Evolutionary conservation across 768 basidiomycete species (phyloP).

Genomic region (Symmetrospora coprosmae): DNA sequence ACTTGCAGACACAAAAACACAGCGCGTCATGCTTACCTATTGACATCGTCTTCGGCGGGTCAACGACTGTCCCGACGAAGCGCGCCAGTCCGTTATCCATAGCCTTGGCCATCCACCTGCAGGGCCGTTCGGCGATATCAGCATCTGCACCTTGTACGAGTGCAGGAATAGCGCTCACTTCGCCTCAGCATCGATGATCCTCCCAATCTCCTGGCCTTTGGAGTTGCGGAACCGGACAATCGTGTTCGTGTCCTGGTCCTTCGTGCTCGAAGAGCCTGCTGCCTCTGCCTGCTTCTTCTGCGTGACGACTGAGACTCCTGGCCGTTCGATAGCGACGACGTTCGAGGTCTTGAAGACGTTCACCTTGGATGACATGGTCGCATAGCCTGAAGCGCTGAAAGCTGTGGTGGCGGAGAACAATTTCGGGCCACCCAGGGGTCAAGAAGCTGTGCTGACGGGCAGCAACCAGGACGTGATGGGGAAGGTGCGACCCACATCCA

Average conservation of each 20-base stretch:
- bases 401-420: not conserved
- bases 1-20: not conserved
- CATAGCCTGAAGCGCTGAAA: not conserved
- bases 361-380: not conserved
- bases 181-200: slow-evolving; percentile 3
- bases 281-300: slow-evolving; percentile 4
- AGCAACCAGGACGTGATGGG: too few relatives aligned
- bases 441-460: not conserved
- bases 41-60: not conserved
- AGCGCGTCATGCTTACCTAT: not conserved
- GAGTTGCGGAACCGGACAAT: slow-evolving; percentile 15
- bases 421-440: not conserved
- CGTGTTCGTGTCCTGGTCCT: not conserved
- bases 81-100: slow-evolving; percentile 6
- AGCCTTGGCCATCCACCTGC: slow-evolving; percentile 16
- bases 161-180: not conserved
- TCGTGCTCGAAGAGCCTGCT: not conserved
- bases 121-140: not conserved
- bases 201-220: not conserved
- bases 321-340: not conserved
- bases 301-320: slow-evolving; percentile 4
- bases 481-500: slow-evolving; percentile 5
- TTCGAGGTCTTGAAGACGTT: slow-evolving; percentile 7
- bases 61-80: not conserved
- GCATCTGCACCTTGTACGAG: not conserved